Base-by-base conservation (phyloP, 2,329 filamentous ascomycete species). In the Magnaporthales sp. region DNA sequence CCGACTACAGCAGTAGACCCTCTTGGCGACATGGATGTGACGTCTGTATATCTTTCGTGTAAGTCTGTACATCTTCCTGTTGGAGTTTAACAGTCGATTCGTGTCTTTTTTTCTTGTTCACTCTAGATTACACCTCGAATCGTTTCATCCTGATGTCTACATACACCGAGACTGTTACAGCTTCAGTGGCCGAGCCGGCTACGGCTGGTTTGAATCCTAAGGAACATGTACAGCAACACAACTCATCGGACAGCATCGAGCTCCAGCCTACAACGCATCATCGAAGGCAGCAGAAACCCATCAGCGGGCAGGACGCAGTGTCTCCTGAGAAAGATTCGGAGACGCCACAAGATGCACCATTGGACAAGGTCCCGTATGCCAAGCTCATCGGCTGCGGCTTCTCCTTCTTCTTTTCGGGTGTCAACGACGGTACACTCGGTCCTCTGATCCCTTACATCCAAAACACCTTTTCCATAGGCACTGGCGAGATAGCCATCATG, bases 381-480 rank as follows among this genome's bases (percentile, higher is more conserved):
- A 66, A 66, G 26, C 74, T 89, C 2, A 66, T 83, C 51, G 84
- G 83, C 60, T 81, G 84, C 2, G 83, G 82, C 0, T 83, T 88
- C 69, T 86, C 85, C 0, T 90, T 89, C 76, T 88, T 90, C 71
- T 85, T 87, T 31, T 86, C 87, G 0, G 87, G 88, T 0, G 79
- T 85, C 63, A 90, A 89, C 67, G 88, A 90, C 72, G 87, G 87
- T 32, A 87, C 83, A 68, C 77, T 89, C 0, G 88, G 88, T 2
- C 81, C 87, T 1, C 69, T 90, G 15, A 82, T 89, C 1, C 88
- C 87, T 0, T 88, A 89, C 70, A 80, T 90, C 10, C 65, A 66
- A 26, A n/a, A 31, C 10, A 62, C 27, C 15, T 62, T 62, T 13
- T 62, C 60, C 60, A 66, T 75, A 30, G 70, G 73, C 27, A 75